These are phyloP conservation scores for Colletotrichum orbiculare DNA, from an alignment of 2,329 filamentous ascomycete species.

Conservation along the genomic window DNA sequence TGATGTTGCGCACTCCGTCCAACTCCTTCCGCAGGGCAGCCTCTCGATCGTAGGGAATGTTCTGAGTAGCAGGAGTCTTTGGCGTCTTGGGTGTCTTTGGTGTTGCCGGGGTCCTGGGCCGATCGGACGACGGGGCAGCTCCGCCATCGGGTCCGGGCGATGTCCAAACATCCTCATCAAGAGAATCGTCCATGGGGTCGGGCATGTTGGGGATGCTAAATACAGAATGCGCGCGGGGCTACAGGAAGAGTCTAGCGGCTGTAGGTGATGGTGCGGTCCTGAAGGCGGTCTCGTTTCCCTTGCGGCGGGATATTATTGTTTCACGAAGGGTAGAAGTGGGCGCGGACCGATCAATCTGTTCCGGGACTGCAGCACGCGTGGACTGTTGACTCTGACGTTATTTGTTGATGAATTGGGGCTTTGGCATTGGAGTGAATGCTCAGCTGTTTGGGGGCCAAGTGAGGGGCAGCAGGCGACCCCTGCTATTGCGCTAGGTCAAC, in stretches of 20 bases:
- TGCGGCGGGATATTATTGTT: not conserved
- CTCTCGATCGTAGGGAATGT: constrained; percentile 73
- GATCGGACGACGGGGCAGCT: constrained; percentile 43
- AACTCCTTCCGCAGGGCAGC: constrained; percentile 81
- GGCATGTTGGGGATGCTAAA: constrained; percentile 49
- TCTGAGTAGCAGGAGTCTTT: constrained; percentile 53
- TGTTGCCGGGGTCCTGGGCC: constrained; percentile 61
- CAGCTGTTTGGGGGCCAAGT: constrained; percentile 23
- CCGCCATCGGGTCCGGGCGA: constrained; percentile 52
- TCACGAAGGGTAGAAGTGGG: not conserved
- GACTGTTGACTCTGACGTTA: constrained; percentile 31
- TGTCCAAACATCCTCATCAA: constrained; percentile 60
- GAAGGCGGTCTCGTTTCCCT: not conserved
- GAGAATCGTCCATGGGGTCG: constrained; percentile 57
- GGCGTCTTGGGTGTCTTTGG: constrained; percentile 58
- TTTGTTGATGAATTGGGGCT: constrained; percentile 34
- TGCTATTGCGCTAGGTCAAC: not conserved
- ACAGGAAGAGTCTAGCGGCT: constrained; percentile 7
- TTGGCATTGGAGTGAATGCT: constrained; percentile 26
- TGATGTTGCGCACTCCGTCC: constrained; percentile 85
- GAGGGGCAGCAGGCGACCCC: constrained; percentile 19
- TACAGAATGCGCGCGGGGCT: not conserved
- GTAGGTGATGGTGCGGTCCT: constrained; percentile 5
- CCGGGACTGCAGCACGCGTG: constrained; percentile 17
- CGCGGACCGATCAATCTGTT: constrained; percentile 7